Base-by-base conservation (phyloP, 208 protist species). In the Trypanosoma mega region DNA sequence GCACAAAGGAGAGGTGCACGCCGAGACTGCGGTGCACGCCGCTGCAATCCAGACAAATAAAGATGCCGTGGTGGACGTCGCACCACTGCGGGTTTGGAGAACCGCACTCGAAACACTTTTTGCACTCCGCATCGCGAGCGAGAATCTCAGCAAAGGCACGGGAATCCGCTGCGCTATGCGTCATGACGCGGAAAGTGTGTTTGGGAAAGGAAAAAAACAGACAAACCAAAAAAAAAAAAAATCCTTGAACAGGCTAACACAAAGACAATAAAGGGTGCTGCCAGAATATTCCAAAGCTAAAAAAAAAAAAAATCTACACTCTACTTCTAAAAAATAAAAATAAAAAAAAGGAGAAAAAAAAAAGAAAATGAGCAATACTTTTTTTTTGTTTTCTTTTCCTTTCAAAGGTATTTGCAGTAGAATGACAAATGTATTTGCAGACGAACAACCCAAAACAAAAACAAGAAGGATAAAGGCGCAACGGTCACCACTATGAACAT, bases 1-100 rank as follows among this genome's bases (percentile, higher is more conserved):
- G 87, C 21, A 98, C 92, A 77, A 98, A 96, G 41, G 76, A 92
- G 30, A 98, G 76, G 76, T 98, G 95, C 26, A 96, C 92, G 33
- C 95, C 95, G 5, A 98, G 86, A 49, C 87, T 83, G 44, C 95
- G 81, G 76, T 98, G 95, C 24, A 93, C 74, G 26, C 92, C 92
- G 33, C 83, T 90, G 69, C 92, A 97, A 23, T 96, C 85, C 2
- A 97, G 76, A 55, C 92, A 97, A 23, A 97, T 87, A 57, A 97
- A 95, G 33, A 91, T 77, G 26, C 78, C 89, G 58, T 96, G 92
- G 59, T 89, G 76, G 26, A 96, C 79, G 64, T 91, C 84, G 53
- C 88, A 94, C 89, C 92, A 97, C 72, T 94, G 92, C n/a, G 92
- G 87, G 63, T 93, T 94, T n/a, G 72, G 69, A 1, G 76, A 46